phyloP scores from a whole-genome alignment of 164 flowering plant genomes.

The Amborella trichopoda region DNA sequence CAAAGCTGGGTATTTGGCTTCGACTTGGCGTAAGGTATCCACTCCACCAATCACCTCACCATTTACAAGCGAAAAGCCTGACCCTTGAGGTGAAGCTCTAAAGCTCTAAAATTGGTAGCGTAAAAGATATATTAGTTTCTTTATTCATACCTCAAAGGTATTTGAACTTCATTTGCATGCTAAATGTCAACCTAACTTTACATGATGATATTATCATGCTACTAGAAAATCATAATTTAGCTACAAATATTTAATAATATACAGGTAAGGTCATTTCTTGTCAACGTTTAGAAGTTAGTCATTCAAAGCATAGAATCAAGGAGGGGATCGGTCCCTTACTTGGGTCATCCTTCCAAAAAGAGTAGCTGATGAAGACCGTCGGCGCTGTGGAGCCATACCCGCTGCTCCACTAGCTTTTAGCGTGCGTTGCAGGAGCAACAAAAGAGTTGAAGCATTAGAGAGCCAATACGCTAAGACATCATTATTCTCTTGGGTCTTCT shows the following conservation, averaged over 20 bases:
- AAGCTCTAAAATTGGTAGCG: conserved; percentile 50
- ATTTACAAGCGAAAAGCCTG: conserved; percentile 59
- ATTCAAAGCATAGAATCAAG: neutral
- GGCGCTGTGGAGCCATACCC: conserved; percentile 88
- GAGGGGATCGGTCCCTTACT: conserved; percentile 21
- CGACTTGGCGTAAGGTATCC: conserved; percentile 76
- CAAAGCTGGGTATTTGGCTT: conserved; percentile 98
- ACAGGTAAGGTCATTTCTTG: no score
- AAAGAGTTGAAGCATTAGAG: conserved; percentile 87
- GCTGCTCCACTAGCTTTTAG: conserved; percentile 95
- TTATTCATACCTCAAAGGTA: no score
- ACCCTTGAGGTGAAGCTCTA: conserved; percentile 88
- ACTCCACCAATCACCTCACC: conserved; percentile 59
- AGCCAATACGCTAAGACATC: conserved; percentile 88
- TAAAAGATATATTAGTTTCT: no score
- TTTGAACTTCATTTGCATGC: no score
- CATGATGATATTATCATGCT: no score
- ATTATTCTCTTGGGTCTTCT: conserved; percentile 86
- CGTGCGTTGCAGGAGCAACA: conserved; percentile 87
- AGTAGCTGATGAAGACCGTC: conserved; percentile 79
- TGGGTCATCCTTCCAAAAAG: conserved; percentile 94
- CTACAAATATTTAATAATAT: no score
- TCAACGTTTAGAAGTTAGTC: no score
- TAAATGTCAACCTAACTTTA: no score
- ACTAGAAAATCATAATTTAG: no score